A percentile compares a stretch with the other conserved stretches of the same genome.
Evolutionary conservation across 805 yeast genomes (phyloP).

Genomic region (Suhomyces vadensis): DNA sequence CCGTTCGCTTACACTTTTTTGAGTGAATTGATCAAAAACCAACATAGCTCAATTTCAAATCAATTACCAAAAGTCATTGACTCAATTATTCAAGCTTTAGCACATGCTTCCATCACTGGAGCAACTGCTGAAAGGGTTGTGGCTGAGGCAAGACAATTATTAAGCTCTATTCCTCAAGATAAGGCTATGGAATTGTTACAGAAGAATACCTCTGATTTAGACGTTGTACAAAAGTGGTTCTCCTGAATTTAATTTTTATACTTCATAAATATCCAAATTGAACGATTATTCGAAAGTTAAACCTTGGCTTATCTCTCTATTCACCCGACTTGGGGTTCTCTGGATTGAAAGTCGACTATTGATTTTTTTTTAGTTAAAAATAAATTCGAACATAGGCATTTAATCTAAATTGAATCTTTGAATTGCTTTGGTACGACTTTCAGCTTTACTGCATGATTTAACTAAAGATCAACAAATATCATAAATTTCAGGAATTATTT

Average conservation of each 20-base stretch:
- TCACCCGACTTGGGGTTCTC: no score
- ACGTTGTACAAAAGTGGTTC: constrained; percentile 63
- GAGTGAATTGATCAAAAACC: constrained; percentile 46
- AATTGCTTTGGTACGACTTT: no score
- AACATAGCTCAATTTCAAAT: constrained; percentile 49
- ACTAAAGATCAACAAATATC: no score
- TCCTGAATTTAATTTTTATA: constrained; percentile 15
- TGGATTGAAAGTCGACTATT: no score
- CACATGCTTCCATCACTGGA: constrained; percentile 67
- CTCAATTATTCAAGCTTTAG: constrained; percentile 70
- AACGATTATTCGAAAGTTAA: no score
- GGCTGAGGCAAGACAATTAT: constrained; percentile 59
- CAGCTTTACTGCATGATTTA: no score
- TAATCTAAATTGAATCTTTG: no score
- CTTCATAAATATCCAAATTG: not conserved
- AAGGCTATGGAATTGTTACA: constrained; percentile 66
- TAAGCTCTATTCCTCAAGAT: constrained; percentile 65
- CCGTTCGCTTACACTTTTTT: constrained; percentile 75
- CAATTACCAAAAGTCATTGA: constrained; percentile 62
- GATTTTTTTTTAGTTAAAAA: no score
- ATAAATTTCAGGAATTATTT: no score
- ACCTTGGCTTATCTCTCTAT: no score
- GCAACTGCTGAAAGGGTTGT: constrained; percentile 68
- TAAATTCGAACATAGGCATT: no score
- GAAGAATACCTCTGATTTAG: constrained; percentile 61